Evolutionary conservation across 2,329 filamentous ascomycete genomes (phyloP), one percentile per base, ranked within the genome.

Genomic region (Capronia coronata): DNA sequence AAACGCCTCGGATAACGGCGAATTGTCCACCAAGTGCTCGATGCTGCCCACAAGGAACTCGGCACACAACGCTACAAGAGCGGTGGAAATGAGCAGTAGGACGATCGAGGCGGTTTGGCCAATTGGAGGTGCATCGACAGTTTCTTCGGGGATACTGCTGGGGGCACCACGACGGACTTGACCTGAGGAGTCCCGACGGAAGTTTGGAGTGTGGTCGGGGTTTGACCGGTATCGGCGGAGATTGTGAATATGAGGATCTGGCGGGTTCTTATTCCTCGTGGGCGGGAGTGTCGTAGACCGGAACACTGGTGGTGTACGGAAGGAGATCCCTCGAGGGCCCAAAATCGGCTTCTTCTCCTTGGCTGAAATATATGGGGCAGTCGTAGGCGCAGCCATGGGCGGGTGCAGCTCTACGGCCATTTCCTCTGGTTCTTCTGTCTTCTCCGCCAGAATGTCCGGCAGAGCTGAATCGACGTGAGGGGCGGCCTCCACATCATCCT

Each of bases 41-140:
- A 83, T 82, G 32, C 76, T 75, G 52, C 71, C 70, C 37, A 82
- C 79, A 76, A 83, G 78, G 62, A 76, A 82, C 60, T 83, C 80
- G 4, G 79, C 81, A 59, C 87, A 94, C 25, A 93, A 74, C 1
- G 86, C 88, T 37, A 94, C 88, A 48, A 91, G 72, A 35, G 82
- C 83, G 2, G 87, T 94, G 0, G 85, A 82, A 14, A 78, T 71
- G 3, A 75, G 74, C 1, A 96, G 79, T 0, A 86, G 85, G 37
- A 78, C 71, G 3, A 94, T 62, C 1, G 90, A 87, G 8, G 88
- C 86, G 21, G 72, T 66, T 46, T 90, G 76, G 46, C 83, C 78
- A 23, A 96, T 75, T 55, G 86, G 34, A 9, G 34, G 34, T 19
- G 5, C 34, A 37, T 37, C 34, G 3, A 18, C 34, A 11, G 8